phyloP scores from a whole-genome alignment of 306 rosid genomes.

The Leucaena leucocephala region DNA sequence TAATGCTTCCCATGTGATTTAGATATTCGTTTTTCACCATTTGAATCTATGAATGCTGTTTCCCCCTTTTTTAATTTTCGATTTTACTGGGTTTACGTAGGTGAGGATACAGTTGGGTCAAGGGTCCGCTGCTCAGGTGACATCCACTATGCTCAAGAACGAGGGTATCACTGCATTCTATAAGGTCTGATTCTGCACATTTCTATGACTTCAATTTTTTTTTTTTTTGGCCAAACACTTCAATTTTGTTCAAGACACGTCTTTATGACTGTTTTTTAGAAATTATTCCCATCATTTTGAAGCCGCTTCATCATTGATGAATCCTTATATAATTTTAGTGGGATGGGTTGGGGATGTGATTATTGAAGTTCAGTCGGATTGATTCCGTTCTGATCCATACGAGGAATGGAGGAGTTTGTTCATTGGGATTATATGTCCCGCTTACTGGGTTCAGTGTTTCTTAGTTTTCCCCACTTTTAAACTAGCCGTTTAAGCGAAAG shows the following conservation, averaged over 20 bases:
- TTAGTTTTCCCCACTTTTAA: background rate
- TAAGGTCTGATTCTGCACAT: conserved; percentile 57
- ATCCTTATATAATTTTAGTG: conserved; percentile 22
- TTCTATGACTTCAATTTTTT: background rate
- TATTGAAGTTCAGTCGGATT: background rate
- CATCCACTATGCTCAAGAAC: conserved; percentile 78
- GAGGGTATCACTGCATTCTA: conserved; percentile 89
- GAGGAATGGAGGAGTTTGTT: conserved; percentile 1
- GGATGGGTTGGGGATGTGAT: background rate
- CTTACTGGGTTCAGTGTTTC: conserved; percentile 19
- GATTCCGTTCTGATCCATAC: conserved; percentile 5
- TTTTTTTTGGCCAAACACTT: background rate
- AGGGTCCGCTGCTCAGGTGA: conserved; percentile 81
- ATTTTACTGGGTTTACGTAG: conserved; percentile 45
- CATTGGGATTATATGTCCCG: background rate
- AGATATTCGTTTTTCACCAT: conserved; percentile 51
- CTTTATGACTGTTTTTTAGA: background rate
- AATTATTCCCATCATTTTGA: conserved; percentile 10
- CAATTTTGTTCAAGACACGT: conserved; percentile 1
- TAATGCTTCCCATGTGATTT: conserved; percentile 18
- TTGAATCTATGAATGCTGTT: background rate
- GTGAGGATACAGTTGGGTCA: conserved; percentile 99
- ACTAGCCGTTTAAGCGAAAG: conserved; percentile 1
- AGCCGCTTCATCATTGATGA: conserved; percentile 24
- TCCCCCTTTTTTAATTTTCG: background rate